A percentile compares a stretch with the other conserved stretches of the same genome.
Conservation (phyloP, 768 basidiomycete genomes). For the Dioszegia aurantiaca region DNA sequence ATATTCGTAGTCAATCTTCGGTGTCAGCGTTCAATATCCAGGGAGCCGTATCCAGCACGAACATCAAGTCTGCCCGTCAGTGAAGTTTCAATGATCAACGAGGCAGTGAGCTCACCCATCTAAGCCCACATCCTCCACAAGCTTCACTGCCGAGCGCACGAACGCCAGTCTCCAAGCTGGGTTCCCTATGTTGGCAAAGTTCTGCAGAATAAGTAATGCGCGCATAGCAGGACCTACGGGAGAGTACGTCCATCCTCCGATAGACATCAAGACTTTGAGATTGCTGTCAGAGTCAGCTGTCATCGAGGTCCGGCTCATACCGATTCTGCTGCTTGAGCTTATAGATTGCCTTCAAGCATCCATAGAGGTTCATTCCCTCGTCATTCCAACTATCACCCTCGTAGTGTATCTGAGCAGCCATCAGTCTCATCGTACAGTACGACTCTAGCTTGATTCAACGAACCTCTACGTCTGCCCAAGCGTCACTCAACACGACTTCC, state of each 20-base stretch:
- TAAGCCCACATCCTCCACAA: slow-evolving; percentile 86
- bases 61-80: slow-evolving; percentile 10
- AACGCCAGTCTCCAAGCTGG: slow-evolving; percentile 67
- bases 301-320: slow-evolving; percentile 34
- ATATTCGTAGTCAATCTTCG: slow-evolving; percentile 73
- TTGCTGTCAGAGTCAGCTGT: slow-evolving; percentile 41
- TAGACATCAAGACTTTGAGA: slow-evolving; percentile 67
- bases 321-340: slow-evolving; percentile 81
- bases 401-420: slow-evolving; percentile 73
- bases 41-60: background rate
- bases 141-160: slow-evolving; percentile 70
- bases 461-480: slow-evolving; percentile 85
- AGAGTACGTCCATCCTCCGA: slow-evolving; percentile 71
- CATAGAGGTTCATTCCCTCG: slow-evolving; percentile 81
- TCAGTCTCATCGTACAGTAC: background rate
- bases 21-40: slow-evolving; percentile 8
- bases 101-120: slow-evolving; percentile 60
- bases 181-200: slow-evolving; percentile 73
- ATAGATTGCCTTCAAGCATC: slow-evolving; percentile 91
- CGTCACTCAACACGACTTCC: slow-evolving; percentile 81
- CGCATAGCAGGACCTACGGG: slow-evolving; percentile 16
- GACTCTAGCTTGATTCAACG: no score
- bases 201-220: slow-evolving; percentile 49
- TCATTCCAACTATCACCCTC: slow-evolving; percentile 95
- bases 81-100: background rate